These are phyloP conservation scores for Debaryomyces maramus DNA, from an alignment of 805 yeast genomes.

Conservation along the genomic window DNA sequence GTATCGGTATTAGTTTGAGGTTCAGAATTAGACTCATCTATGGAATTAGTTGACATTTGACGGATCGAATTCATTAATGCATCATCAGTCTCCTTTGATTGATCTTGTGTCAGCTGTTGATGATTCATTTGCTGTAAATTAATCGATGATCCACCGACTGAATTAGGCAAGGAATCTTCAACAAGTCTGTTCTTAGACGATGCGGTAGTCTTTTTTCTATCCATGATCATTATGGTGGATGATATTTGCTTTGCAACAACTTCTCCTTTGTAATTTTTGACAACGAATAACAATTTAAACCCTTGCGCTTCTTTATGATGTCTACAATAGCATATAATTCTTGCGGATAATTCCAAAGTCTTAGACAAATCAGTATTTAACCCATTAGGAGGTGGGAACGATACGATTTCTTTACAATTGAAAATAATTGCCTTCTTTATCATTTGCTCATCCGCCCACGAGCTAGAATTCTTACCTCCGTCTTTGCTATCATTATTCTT, in stretches of 20 bases:
- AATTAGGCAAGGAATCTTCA: slow-evolving; percentile 17
- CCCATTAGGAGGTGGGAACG: slow-evolving; percentile 64
- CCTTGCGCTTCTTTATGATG: slow-evolving; percentile 92
- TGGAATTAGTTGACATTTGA: slow-evolving; percentile 61
- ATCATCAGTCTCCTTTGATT: slow-evolving; percentile 6
- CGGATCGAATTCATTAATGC: slow-evolving; percentile 16
- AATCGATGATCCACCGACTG: slow-evolving; percentile 21
- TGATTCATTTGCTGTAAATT: slow-evolving; percentile 15
- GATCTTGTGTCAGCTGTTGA: neutral
- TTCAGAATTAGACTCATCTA: slow-evolving; percentile 61
- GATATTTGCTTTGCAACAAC: slow-evolving; percentile 74
- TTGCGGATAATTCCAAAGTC: slow-evolving; percentile 54
- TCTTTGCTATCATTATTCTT: slow-evolving; percentile 12
- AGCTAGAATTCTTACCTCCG: slow-evolving; percentile 56
- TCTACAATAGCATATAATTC: slow-evolving; percentile 94
- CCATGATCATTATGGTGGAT: slow-evolving; percentile 85
- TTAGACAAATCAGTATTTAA: slow-evolving; percentile 32
- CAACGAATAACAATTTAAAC: slow-evolving; percentile 66
- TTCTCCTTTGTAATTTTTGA: slow-evolving; percentile 59
- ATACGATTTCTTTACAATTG: slow-evolving; percentile 85
- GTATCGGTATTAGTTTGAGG: slow-evolving; percentile 42
- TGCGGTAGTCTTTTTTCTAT: slow-evolving; percentile 71
- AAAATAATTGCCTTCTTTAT: slow-evolving; percentile 83
- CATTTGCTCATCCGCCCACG: slow-evolving; percentile 74
- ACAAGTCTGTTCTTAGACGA: slow-evolving; percentile 13